phyloP scores from a whole-genome alignment of 768 basidiomycete genomes.

The Trametes coccinea region DNA sequence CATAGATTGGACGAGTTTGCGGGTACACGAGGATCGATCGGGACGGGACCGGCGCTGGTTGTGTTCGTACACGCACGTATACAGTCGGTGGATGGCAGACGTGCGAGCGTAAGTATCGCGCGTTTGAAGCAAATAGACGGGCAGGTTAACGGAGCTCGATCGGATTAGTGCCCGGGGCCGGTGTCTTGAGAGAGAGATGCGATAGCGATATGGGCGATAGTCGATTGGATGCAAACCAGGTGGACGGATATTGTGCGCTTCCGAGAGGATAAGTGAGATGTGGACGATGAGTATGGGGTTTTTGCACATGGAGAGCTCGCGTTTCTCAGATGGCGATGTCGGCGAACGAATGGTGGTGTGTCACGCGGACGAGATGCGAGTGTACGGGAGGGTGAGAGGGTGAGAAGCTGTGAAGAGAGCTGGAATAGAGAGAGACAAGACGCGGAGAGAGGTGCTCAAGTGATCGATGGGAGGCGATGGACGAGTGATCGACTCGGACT shows the following conservation, averaged over 20 bases:
- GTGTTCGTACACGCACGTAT: neutral
- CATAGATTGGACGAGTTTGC: slow-evolving; percentile 8
- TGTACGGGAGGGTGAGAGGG: neutral
- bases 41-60: neutral
- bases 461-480: slow-evolving; percentile 2
- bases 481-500: neutral
- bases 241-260: neutral
- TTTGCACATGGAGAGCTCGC: too few relatives aligned
- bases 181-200: neutral
- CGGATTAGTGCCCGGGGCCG: neutral
- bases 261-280: too few relatives aligned
- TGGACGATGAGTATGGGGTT: too few relatives aligned
- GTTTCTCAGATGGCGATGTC: too few relatives aligned
- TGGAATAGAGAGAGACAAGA: neutral
- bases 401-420: neutral
- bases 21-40: slow-evolving; percentile 21
- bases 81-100: neutral
- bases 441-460: neutral
- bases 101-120: too few relatives aligned
- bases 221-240: neutral
- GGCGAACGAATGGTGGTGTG: neutral
- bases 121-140: too few relatives aligned
- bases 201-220: slow-evolving; percentile 3
- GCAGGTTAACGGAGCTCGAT: neutral
- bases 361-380: neutral